Conservation (phyloP, 139 green algal genomes). For the Monoraphidium neglectum region DNA sequence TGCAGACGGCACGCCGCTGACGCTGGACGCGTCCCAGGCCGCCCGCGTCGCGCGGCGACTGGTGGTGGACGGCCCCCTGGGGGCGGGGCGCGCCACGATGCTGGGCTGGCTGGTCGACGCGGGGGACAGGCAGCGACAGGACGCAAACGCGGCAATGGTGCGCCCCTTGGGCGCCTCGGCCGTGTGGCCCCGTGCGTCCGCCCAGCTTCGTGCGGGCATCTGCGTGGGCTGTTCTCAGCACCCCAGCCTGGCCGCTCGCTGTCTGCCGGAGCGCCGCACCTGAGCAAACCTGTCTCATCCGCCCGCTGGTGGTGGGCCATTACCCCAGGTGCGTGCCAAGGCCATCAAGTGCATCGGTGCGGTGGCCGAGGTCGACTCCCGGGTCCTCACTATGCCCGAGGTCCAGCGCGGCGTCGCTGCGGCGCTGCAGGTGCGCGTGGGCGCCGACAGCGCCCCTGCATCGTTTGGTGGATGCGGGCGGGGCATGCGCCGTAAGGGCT, state of each 20-base stretch:
- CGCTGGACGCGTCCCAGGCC: constrained; percentile 1
- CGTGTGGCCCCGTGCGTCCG: too few relatives aligned
- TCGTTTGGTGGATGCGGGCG: not conserved
- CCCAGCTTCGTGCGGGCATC: too few relatives aligned
- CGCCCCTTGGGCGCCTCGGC: too few relatives aligned
- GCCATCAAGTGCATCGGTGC: constrained; percentile 69
- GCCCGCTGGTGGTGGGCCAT: too few relatives aligned
- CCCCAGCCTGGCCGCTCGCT: too few relatives aligned
- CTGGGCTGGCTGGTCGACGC: constrained; percentile 63
- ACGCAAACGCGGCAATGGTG: constrained; percentile 33
- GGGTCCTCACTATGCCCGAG: constrained; percentile 49
- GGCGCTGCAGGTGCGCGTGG: constrained; percentile 41
- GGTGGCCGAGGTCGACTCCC: constrained; percentile 64
- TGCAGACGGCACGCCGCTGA: not conserved
- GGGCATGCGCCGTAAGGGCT: too few relatives aligned
- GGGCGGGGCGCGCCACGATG: constrained; percentile 29
- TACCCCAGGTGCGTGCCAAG: constrained; percentile 51
- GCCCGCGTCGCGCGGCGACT: constrained; percentile 7
- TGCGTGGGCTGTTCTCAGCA: too few relatives aligned
- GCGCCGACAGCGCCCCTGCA: not conserved
- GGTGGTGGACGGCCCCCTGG: constrained; percentile 39
- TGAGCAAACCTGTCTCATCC: too few relatives aligned
- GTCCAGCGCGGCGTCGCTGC: constrained; percentile 52
- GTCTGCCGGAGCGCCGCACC: too few relatives aligned
- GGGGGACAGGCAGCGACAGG: constrained; percentile 14